These are phyloP conservation scores for Penicillium psychrosexuale DNA, from an alignment of 2,329 filamentous ascomycete species.

Conservation along the genomic window DNA sequence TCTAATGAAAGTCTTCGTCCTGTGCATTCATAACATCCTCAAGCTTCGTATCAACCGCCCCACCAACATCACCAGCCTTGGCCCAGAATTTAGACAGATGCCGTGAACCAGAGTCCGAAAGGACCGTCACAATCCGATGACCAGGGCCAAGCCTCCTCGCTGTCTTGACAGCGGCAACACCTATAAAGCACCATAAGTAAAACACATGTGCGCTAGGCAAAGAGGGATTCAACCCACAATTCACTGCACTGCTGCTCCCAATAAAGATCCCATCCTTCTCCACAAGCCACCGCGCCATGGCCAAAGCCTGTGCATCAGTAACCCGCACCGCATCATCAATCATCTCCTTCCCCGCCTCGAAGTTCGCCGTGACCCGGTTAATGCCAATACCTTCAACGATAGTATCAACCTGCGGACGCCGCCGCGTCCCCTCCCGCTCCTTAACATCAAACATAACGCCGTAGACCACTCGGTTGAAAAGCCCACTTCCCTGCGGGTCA, in stretches of 20 bases:
- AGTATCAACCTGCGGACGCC: conserved; percentile 87
- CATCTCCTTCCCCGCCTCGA: conserved; percentile 79
- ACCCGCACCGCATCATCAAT: conserved; percentile 89
- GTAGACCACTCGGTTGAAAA: conserved; percentile 87
- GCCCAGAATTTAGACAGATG: conserved; percentile 54
- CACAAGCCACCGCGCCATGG: conserved; percentile 94
- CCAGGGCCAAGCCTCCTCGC: conserved; percentile 48
- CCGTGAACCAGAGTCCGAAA: conserved; percentile 51
- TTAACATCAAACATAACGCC: conserved; percentile 93
- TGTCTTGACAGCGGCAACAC: conserved; percentile 48
- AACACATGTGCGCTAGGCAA: conserved; percentile 9
- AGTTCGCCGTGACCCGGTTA: conserved; percentile 90
- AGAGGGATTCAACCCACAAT: conserved; percentile 57
- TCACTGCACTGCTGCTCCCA: conserved; percentile 94
- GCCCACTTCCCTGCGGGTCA: conserved; percentile 88
- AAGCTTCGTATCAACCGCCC: conserved; percentile 44
- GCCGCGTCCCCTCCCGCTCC: conserved; percentile 84
- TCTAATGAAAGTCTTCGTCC: conserved; percentile 31
- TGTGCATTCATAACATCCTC: conserved; percentile 46
- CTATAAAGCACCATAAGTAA: conserved; percentile 28
- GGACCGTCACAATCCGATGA: conserved; percentile 48
- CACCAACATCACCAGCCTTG: conserved; percentile 47
- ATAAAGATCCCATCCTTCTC: conserved; percentile 94
- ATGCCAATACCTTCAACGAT: conserved; percentile 96
- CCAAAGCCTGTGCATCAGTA: conserved; percentile 80